Evolutionary conservation across 1,284 basidiomycete genomes (phyloP).

Genomic region (Malassezia pachydermatis): DNA sequence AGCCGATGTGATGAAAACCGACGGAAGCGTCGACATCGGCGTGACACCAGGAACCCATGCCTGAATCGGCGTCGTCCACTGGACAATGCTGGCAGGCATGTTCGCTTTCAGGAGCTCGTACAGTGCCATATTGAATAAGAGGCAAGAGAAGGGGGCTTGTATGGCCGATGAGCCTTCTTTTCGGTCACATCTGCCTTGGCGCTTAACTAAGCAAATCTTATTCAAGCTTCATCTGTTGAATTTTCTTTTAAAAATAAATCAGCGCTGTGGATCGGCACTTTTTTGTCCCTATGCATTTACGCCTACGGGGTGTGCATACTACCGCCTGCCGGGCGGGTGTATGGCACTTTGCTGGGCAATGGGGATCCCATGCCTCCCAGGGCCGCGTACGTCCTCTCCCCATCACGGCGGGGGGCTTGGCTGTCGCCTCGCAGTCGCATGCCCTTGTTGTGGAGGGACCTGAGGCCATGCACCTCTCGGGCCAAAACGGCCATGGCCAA

Average conservation of each 20-base stretch:
- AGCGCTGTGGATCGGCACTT: no score
- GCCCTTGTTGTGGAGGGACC: constrained; percentile 3
- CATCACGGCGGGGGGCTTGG: background rate
- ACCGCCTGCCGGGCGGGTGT: no score
- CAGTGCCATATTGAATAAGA: constrained; percentile 8
- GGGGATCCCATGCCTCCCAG: background rate
- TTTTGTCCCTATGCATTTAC: no score
- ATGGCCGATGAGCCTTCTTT: no score
- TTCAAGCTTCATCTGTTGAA: no score
- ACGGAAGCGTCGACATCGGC: constrained; percentile 34
- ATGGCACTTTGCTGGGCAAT: background rate
- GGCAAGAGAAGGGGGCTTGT: background rate
- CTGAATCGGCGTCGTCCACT: constrained; percentile 20
- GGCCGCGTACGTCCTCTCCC: background rate
- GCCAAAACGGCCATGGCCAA: constrained; percentile 5
- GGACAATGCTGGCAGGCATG: constrained; percentile 4
- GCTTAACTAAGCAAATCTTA: no score
- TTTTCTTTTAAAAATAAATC: no score
- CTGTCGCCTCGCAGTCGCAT: constrained; percentile 12
- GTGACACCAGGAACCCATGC: constrained; percentile 31
- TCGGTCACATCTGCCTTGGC: no score
- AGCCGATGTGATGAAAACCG: constrained; percentile 53
- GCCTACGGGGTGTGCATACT: no score
- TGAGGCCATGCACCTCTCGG: background rate
- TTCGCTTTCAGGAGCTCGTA: constrained; percentile 1